phyloP scores from a whole-genome alignment of 2,329 filamentous ascomycete species.

The Cordyceps farinosa region DNA sequence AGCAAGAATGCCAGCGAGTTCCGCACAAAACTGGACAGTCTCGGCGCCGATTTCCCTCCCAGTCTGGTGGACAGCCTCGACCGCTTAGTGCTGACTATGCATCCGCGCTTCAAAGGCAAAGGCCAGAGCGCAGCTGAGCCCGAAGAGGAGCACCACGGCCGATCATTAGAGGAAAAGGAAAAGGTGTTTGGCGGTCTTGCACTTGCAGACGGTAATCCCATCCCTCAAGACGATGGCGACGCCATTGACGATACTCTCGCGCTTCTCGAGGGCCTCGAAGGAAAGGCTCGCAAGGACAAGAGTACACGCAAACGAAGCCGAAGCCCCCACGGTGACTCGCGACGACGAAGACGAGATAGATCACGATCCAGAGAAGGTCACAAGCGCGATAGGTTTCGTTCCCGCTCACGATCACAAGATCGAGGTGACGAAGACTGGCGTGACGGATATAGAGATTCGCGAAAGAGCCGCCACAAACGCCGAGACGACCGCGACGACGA shows the following conservation, averaged over 20 bases:
- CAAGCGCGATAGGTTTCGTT: constrained; percentile 33
- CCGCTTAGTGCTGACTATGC: constrained; percentile 81
- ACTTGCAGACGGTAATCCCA: constrained; percentile 69
- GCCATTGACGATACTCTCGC: constrained; percentile 92
- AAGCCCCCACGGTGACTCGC: constrained; percentile 51
- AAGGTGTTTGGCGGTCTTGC: constrained; percentile 88
- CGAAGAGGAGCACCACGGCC: constrained; percentile 39
- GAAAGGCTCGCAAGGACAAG: constrained; percentile 54
- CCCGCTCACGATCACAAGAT: constrained; percentile 37
- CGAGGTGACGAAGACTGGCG: constrained; percentile 46
- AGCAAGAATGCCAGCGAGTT: constrained; percentile 69
- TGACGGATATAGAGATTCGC: constrained; percentile 30
- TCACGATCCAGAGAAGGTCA: constrained; percentile 42
- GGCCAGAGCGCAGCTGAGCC: constrained; percentile 37
- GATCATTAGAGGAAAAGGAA: constrained; percentile 66
- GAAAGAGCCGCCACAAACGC: constrained; percentile 36
- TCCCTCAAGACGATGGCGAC: constrained; percentile 45
- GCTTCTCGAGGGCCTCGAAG: constrained; percentile 79
- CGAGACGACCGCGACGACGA: constrained; percentile 41
- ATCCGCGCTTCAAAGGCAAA: constrained; percentile 77
- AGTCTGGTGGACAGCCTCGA: constrained; percentile 91
- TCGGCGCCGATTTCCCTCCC: constrained; percentile 78
- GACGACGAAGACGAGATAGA: constrained; percentile 39
- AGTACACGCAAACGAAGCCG: constrained; percentile 54
- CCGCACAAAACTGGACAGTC: constrained; percentile 66